Base-by-base conservation (phyloP, 2,329 filamentous ascomycete species). In the Talaromyces sp. region DNA sequence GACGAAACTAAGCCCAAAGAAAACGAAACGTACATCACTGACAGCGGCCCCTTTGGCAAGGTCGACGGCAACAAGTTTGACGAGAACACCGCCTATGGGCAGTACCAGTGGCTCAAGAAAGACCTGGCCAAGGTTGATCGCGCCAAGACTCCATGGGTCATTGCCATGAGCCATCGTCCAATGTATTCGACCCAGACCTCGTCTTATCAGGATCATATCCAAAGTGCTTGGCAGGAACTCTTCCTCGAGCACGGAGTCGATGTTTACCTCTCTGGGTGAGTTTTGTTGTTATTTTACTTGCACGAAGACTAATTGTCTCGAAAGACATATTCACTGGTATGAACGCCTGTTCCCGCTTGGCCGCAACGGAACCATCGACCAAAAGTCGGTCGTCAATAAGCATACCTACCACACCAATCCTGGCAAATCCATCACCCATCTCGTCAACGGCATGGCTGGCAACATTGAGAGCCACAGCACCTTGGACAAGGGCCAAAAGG, bases 361-460 rank as follows among this genome's bases (percentile, higher is more conserved):
- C 7, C 41, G 48, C 9, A 75, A 77, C 62, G 74, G 75, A 10
- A 77, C 73, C 17, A 74, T 83, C 69, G 71, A 80, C 69, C 62
- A 63, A 1, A 59, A 57, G 5, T 75, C 76, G 1, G 70, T 83
- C 43, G 61, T 80, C 55, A 72, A 80, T 68, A 78, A 81, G 62
- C 74, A 80, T 67, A 82, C 79, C 10, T 83, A 81, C 70, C 64
- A 67, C 53, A 75, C 76, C 58, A 81, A 81, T 63, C 71, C 77
- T 1, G 80, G 80, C 52, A 72, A 70, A 26, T 80, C 79, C 19
- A 77, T 83, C 62, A 80, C 79, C 1, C 79, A 82, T 61, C 71
- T 83, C 35, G 72, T 80, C 68, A 83, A 82, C 65, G 81, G 80
- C n/a, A 79, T 80, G 73, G 81, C 81, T 3, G 80, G 81, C 24